Evolutionary conservation across 75 land plant species (phyloP).

Genomic region (Pseudotsuga menziesii): DNA sequence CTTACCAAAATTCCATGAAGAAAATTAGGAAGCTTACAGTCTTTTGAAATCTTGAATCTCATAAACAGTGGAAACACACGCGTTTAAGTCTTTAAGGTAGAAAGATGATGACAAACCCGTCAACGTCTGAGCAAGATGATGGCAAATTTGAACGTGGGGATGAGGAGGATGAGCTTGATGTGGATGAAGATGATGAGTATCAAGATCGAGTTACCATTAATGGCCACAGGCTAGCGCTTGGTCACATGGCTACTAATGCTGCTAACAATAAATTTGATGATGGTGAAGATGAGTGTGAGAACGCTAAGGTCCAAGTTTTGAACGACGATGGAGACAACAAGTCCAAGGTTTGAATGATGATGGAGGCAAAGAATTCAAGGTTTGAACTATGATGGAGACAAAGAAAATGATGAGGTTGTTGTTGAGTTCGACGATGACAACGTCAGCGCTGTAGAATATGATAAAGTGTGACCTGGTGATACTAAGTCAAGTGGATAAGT

Average conservation of each 20-base stretch:
- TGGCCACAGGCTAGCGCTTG: conserved; percentile 25
- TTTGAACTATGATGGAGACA: no score
- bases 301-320: conserved; percentile 1
- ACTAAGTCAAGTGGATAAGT: no score
- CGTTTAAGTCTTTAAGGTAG: no score
- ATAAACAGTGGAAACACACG: no score
- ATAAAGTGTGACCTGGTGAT: no score
- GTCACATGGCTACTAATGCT: conserved; percentile 7
- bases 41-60: no score
- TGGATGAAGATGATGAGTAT: conserved; percentile 26
- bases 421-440: conserved; percentile 21
- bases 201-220: conserved; percentile 19
- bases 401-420: conserved; percentile 17
- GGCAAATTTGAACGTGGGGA: conserved; percentile 11
- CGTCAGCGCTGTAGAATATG: conserved; percentile 17
- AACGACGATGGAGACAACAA: conserved; percentile 8
- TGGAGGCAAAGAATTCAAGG: no score
- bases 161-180: conserved; percentile 20
- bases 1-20: no score
- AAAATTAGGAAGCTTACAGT: no score
- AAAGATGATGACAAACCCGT: no score
- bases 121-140: conserved; percentile 21
- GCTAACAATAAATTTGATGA: conserved; percentile 1
- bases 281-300: neutral
- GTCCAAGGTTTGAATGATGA: no score